Base-by-base conservation (phyloP, 192 early-diverging fungal genomes). In the Funneliformis geosporum region DNA sequence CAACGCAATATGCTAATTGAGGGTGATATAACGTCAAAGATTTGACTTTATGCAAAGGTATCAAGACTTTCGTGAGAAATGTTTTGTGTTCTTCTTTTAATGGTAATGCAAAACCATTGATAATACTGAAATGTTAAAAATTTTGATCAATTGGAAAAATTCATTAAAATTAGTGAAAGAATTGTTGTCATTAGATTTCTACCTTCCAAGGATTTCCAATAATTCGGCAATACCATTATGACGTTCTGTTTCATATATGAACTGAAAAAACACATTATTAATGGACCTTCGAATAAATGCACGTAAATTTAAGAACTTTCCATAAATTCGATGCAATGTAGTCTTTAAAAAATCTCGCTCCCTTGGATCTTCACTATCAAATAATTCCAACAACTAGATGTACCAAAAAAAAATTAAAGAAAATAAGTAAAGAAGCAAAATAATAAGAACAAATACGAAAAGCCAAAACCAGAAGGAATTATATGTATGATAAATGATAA, bases 331-430 rank as follows among this genome's bases (percentile, higher is more conserved):
- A 84, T 99, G 98, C 73, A 99, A 85, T 14, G 96, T 99, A 8
- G 98, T 99, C 80, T 99, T 99, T 55, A 99, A 87, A 80, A 97
- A 98, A 86, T 99, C 98, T 66, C 98, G 92, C 89, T 99, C 98
- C 69, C 97, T 89, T 14, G 97, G 97, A 87, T 99, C 98, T 83
- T 99, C 98, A 79, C 94, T 95, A 83, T 99, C 97, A 85, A 99
- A 99, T n/a, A 99, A 85, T 64, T 98, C 97, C 76, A 99, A 85
- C 9, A 99, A 86, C 96, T 98, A 85, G 33, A 33, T 0, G n/a
- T n/a, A n/a, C 1, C 27, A 33, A 12, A 61, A 33, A 44, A 75
- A 8, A 62, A 64, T 38, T 77, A 75, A 40, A 8, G 38, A 73
- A 18, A 47, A 46, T 65, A n/a, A 55, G 38, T 42, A 55, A 33